Conservation (phyloP, 176 grass and related monocot species). For the Oryza meridionalis region DNA sequence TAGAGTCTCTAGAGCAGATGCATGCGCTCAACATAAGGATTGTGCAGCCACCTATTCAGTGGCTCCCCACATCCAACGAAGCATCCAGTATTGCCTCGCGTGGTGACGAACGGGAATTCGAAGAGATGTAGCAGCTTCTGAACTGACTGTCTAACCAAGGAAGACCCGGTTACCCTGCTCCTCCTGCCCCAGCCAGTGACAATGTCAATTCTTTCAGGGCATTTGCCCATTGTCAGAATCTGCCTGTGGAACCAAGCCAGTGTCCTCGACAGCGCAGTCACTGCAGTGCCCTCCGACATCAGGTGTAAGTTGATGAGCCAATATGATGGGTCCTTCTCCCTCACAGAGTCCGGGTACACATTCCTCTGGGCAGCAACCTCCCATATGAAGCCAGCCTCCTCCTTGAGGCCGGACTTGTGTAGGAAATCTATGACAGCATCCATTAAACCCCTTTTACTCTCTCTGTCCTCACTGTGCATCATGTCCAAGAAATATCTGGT, state of each 20-base stretch:
- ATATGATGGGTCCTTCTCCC: conserved; percentile 71
- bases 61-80: conserved; percentile 83
- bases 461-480: conserved; percentile 94
- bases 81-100: conserved; percentile 75
- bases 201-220: conserved; percentile 76
- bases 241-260: conserved; percentile 90
- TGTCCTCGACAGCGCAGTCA: conserved; percentile 80
- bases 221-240: conserved; percentile 56
- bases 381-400: conserved; percentile 94
- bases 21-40: conserved; percentile 94
- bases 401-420: conserved; percentile 87
- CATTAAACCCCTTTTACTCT: conserved; percentile 90
- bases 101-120: conserved; percentile 69
- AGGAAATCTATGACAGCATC: conserved; percentile 94
- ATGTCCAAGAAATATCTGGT: conserved; percentile 76
- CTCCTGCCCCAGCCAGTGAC: conserved; percentile 94
- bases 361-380: conserved; percentile 89
- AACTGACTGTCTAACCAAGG: conserved; percentile 72
- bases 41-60: conserved; percentile 88
- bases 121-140: conserved; percentile 83
- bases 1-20: conserved; percentile 64
- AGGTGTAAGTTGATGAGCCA: conserved; percentile 95
- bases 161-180: conserved; percentile 86
- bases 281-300: conserved; percentile 94
- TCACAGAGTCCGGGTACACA: conserved; percentile 88